Evolutionary conservation across 441 rosid species (phyloP), one percentile per base, ranked within the genome.

Genomic region (Gossypium davidsonii): DNA sequence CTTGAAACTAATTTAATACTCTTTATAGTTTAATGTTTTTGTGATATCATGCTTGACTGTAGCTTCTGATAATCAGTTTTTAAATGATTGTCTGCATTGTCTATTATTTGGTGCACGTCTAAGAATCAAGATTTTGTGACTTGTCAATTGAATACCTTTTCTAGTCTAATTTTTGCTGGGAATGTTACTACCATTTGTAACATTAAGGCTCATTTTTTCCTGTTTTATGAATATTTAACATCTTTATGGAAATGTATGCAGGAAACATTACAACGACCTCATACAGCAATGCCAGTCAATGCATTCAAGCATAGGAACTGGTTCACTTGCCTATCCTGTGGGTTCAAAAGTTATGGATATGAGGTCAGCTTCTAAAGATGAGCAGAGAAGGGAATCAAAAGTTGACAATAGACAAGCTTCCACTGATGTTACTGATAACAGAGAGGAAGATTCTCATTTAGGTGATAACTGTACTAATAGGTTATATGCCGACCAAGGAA

Each of bases 241-340:
- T 57, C 60, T 72, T 76, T 74, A 72, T 61, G 71, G 60, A 73
- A 74, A 68, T 73, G 77, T 77, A 74, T 74, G 85, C 88, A 91
- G 98, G 89, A 86, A 94, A 70, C 88, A 86, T 26, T 91, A 86
- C 71, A 58, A 78, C 77, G 91, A 88, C 65, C 82, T 94, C 81
- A 76, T 91, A 72, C 84, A 79, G 82, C 89, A 91, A 81, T 94
- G 98, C 65, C 97, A 90, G 76, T 68, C 71, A 73, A 94, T 94
- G 97, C 97, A 94, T 86, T 85, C 97, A 74, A 94, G 95, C 77
- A 85, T 91, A 67, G 98, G 98, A 84, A 91, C 97, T 71, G 98
- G 98, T 72, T 82, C 88, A 37, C 96, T 94, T 85, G 98, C 98
- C 9, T 92, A 85, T 84, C 86, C 82, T 65, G 95, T 90, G 81